These are phyloP conservation scores for Penicillium samsonianum DNA, from an alignment of 495 filamentous ascomycete species.

Conservation along the genomic window DNA sequence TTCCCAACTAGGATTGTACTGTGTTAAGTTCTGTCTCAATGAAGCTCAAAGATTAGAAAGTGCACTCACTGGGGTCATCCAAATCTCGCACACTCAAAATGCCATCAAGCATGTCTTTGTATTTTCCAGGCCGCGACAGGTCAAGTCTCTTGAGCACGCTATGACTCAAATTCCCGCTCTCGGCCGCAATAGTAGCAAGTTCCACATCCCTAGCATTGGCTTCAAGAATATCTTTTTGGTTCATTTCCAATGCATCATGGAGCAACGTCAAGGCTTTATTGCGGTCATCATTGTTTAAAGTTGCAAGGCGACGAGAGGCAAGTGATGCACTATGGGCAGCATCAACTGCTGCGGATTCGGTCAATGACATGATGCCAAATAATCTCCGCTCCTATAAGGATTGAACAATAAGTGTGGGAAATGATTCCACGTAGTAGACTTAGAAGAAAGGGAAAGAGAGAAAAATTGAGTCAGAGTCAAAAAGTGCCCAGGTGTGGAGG, in stretches of 20 bases:
- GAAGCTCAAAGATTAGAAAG: not conserved
- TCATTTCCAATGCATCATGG: conserved; percentile 65
- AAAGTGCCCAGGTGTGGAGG: conserved; percentile 14
- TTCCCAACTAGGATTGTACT: conserved; percentile 67
- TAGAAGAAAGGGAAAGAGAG: too few relatives aligned
- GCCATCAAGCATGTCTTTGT: conserved; percentile 95
- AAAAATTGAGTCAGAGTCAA: conserved; percentile 10
- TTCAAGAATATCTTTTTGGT: conserved; percentile 72
- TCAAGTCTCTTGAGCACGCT: conserved; percentile 92
- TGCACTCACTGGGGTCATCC: conserved; percentile 78
- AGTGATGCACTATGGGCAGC: conserved; percentile 68
- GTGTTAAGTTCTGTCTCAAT: conserved; percentile 2
- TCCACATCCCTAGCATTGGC: conserved; percentile 84
- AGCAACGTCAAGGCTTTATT: conserved; percentile 85
- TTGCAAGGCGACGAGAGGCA: conserved; percentile 69
- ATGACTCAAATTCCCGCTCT: conserved; percentile 71
- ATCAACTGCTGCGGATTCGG: conserved; percentile 66
- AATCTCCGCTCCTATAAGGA: not conserved
- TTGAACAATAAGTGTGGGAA: not conserved
- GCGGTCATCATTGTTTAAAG: conserved; percentile 62
- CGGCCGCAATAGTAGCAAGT: conserved; percentile 68
- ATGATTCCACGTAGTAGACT: not conserved
- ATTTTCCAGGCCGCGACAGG: conserved; percentile 82
- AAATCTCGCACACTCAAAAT: conserved; percentile 86
- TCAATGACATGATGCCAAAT: conserved; percentile 70